Evolutionary conservation across 768 basidiomycete species (phyloP).

Genomic region (Russula compacta): DNA sequence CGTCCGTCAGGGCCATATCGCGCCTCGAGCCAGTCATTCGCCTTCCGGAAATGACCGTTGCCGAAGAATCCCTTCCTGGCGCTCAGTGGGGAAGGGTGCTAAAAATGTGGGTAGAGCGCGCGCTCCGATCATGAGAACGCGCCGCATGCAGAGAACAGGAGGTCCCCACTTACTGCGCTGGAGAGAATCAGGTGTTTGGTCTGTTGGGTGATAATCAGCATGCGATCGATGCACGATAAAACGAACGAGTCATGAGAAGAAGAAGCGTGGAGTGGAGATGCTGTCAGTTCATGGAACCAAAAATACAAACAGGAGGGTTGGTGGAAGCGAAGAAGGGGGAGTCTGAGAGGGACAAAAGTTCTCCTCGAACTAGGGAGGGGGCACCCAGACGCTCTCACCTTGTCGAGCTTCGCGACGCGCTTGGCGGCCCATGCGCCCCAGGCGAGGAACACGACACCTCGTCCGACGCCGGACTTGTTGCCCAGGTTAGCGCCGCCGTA

Average conservation of each 20-base stretch:
- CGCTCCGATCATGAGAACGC: conserved; percentile 10
- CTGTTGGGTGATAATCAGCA: conserved; percentile 28
- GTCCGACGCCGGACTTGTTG: conserved; percentile 43
- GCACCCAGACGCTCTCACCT: conserved; percentile 37
- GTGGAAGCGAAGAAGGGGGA: neutral
- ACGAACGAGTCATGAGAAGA: neutral
- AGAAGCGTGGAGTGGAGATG: neutral
- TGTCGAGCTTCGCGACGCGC: conserved; percentile 66
- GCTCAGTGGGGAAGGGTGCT: conserved; percentile 82
- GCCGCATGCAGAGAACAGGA: neutral
- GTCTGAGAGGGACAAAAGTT: neutral
- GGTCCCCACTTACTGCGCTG: conserved; percentile 49
- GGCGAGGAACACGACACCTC: conserved; percentile 79
- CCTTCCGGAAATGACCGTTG: conserved; percentile 79
- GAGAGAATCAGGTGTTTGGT: conserved; percentile 72
- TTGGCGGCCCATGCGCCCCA: conserved; percentile 88
- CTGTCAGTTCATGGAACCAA: neutral
- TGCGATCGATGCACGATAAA: neutral
- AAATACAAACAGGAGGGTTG: neutral
- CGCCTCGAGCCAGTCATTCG: conserved; percentile 78
- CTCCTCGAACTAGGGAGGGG: neutral
- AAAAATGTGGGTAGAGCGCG: neutral
- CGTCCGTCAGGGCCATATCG: conserved; percentile 64
- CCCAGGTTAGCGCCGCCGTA: conserved; percentile 65
- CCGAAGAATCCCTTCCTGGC: conserved; percentile 77